Percentiles rank a stretch among this genome's conserved stretches.
Evolutionary conservation across 2,329 filamentous ascomycete genomes (phyloP).

Genomic region (Colletotrichum noveboracense): DNA sequence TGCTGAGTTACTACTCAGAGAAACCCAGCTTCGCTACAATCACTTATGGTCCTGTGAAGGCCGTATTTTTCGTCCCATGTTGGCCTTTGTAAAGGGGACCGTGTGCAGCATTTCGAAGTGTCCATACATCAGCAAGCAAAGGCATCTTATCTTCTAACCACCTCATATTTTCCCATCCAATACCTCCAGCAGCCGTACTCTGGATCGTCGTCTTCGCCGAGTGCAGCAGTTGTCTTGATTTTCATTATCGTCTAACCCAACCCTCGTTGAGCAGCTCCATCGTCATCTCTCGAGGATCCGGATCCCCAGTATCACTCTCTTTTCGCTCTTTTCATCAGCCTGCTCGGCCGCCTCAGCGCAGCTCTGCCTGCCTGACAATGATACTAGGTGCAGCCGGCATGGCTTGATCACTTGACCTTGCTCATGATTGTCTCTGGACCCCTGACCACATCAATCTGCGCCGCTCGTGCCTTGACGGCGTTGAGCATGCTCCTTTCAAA

Average conservation of each 20-base stretch:
- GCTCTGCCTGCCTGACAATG: background rate
- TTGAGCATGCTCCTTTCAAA: conserved; percentile 92
- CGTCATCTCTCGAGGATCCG: background rate
- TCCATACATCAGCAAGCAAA: background rate
- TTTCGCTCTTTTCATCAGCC: background rate
- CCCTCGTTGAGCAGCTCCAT: background rate
- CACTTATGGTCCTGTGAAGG: no score
- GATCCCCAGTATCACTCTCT: background rate
- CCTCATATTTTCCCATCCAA: background rate
- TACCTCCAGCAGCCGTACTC: background rate
- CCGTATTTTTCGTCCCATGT: background rate
- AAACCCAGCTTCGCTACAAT: background rate
- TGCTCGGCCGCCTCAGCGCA: background rate
- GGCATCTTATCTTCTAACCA: background rate
- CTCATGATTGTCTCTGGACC: conserved; percentile 94
- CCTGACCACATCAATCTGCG: conserved; percentile 80
- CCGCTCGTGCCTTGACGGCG: conserved; percentile 85
- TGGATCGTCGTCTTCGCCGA: background rate
- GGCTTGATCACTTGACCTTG: conserved; percentile 72
- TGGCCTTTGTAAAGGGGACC: background rate
- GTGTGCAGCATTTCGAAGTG: background rate
- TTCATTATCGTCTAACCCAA: background rate
- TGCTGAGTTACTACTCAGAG: background rate
- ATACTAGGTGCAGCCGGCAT: background rate
- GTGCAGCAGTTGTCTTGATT: background rate